Evolutionary conservation across 1,284 basidiomycete species (phyloP), one percentile per base, ranked within the genome.

Genomic region (Bondarzewia mesenterica): DNA sequence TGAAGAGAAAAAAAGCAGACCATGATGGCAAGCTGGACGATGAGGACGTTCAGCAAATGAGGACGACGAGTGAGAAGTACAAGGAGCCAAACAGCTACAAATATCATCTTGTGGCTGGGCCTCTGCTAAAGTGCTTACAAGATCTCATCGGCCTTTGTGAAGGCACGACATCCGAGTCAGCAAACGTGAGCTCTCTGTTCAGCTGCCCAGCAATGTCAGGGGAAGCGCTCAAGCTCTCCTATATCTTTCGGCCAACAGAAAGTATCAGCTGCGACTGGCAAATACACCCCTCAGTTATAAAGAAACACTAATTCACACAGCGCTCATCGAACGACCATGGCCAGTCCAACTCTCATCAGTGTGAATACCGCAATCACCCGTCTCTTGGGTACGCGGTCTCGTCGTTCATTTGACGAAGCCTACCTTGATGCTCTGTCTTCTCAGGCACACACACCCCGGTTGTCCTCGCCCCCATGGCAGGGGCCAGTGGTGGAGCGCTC

Each of bases 381-480:
- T 32, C 50, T 63, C 4, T 48, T 72, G 51, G 60, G 68, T 60
- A 55, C 8, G 61, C 52, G 42, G 38, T 10, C n/a, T 37, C 36
- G n/a, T 37, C 47, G 36, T 44, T 48, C 40, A 23, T 40, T 25
- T 18, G n/a, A n/a, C n/a, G n/a, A n/a, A n/a, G n/a, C n/a, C n/a
- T n/a, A n/a, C n/a, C 25, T 43, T 38, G 40, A 8, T 20, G 20
- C 18, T 25, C 5, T 7, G 14, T 38, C 10, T 26, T 29, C 46
- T 8, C 50, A 82, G 82, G 65, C 36, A 68, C 80, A 29, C 64
- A 66, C 46, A 70, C 74, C 7, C 86, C 86, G 16, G 61, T 88
- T 29, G 65, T 88, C 6, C 66, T 70, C 16, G 77, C 77, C 5
- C 74, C 84, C 4, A 89, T 89, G 87, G 81, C 80, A 1, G 75